A percentile compares a stretch with the other conserved stretches of the same genome.
Evolutionary conservation across 2,329 filamentous ascomycete genomes (phyloP).

Genomic region (Aspergillus vadensis): DNA sequence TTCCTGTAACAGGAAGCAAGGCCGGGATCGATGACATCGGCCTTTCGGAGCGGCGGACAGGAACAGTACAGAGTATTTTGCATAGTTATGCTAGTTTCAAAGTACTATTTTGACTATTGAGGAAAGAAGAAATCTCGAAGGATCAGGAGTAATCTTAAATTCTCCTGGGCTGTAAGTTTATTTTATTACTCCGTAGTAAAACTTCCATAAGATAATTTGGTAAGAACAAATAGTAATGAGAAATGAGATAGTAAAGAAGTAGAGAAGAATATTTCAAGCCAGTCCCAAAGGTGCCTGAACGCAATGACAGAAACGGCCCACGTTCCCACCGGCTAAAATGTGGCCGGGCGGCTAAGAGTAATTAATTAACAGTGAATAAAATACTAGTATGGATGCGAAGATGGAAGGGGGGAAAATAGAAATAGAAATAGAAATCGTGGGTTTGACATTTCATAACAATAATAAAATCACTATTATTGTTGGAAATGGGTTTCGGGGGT

Average conservation of each 20-base stretch:
- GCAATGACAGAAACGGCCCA: conserved; percentile 11
- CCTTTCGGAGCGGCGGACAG: too few relatives aligned
- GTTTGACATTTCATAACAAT: neutral
- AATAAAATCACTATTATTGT: neutral
- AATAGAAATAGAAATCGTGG: neutral
- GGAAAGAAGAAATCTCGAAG: too few relatives aligned
- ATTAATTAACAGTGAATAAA: neutral
- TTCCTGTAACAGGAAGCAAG: neutral
- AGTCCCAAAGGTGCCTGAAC: neutral
- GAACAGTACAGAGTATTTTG: too few relatives aligned
- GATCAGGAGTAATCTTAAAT: too few relatives aligned
- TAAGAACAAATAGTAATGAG: neutral
- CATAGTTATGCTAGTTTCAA: too few relatives aligned
- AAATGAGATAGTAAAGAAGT: too few relatives aligned
- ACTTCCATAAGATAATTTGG: neutral
- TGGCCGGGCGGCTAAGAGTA: conserved; percentile 9
- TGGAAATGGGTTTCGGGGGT: neutral
- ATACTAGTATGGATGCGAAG: neutral
- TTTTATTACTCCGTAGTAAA: too few relatives aligned
- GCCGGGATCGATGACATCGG: neutral
- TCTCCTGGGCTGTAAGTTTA: too few relatives aligned
- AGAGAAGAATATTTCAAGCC: too few relatives aligned
- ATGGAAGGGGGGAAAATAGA: neutral
- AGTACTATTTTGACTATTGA: too few relatives aligned
- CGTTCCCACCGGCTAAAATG: conserved; percentile 11